These are phyloP conservation scores for Clonostachys rosea DNA, from an alignment of 2,329 filamentous ascomycete species.

Conservation along the genomic window DNA sequence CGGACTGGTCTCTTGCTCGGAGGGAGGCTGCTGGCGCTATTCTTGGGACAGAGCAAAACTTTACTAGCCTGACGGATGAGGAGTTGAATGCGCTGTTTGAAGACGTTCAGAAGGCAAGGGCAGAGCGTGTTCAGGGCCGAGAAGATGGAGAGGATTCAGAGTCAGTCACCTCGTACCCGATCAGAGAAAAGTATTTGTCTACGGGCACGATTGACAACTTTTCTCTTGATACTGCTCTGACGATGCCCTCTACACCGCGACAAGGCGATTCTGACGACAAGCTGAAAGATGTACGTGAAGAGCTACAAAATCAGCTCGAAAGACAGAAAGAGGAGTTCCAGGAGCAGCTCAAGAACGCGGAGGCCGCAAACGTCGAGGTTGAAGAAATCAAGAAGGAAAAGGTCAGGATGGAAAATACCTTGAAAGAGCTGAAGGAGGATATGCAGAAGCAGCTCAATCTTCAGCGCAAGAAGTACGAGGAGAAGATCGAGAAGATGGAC, in stretches of 20 bases:
- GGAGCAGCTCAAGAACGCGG: slow-evolving; percentile 70
- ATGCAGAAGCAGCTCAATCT: slow-evolving; percentile 82
- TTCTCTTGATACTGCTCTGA: slow-evolving; percentile 88
- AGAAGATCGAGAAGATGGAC: slow-evolving; percentile 73
- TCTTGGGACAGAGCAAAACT: slow-evolving; percentile 85
- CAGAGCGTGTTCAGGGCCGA: slow-evolving; percentile 65
- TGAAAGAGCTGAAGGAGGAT: slow-evolving; percentile 75
- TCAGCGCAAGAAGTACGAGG: slow-evolving; percentile 81
- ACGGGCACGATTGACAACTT: slow-evolving; percentile 94
- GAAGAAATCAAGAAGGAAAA: slow-evolving; percentile 84
- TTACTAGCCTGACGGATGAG: slow-evolving; percentile 85
- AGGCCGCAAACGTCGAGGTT: slow-evolving; percentile 71
- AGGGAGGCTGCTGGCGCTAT: slow-evolving; percentile 90
- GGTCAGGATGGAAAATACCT: slow-evolving; percentile 74
- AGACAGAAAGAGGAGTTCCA: slow-evolving; percentile 80
- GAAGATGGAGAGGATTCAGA: slow-evolving; percentile 88
- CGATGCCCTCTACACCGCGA: slow-evolving; percentile 88
- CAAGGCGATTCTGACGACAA: slow-evolving; percentile 72
- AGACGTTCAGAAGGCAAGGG: slow-evolving; percentile 84
- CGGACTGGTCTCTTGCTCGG: slow-evolving; percentile 91
- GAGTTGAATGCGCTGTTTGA: slow-evolving; percentile 92
- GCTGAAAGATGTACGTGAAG: slow-evolving; percentile 70
- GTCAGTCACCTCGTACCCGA: slow-evolving; percentile 79
- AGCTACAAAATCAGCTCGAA: slow-evolving; percentile 79
- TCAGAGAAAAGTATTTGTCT: slow-evolving; percentile 92